phyloP scores from a whole-genome alignment of 495 filamentous ascomycete species.

The Aspergillus sparsus region DNA sequence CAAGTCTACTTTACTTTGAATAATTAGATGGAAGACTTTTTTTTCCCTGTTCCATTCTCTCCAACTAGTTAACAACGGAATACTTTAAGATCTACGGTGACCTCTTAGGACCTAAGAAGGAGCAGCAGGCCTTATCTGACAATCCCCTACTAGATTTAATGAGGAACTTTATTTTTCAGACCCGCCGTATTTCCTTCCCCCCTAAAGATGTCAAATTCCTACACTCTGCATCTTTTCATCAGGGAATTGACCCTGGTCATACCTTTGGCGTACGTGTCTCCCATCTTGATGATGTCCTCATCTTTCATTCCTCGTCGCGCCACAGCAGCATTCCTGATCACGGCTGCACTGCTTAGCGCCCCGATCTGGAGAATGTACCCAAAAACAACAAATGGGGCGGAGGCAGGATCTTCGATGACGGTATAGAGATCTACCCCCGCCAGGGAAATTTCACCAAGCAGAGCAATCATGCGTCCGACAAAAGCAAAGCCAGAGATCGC shows the following conservation, averaged over 20 bases:
- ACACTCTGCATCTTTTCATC: not conserved
- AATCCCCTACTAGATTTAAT: too few species aligned
- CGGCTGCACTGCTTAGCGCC: not conserved
- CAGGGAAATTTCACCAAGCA: not conserved
- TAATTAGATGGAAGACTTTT: too few species aligned
- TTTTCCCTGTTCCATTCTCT: too few species aligned
- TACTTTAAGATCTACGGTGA: too few species aligned
- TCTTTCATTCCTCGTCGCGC: not conserved
- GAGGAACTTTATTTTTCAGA: too few species aligned
- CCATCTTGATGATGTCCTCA: not conserved
- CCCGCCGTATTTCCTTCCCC: too few species aligned
- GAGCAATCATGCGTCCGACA: not conserved
- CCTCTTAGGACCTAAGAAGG: too few species aligned
- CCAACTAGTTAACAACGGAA: too few species aligned
- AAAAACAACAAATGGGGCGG: not conserved
- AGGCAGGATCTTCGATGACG: not conserved
- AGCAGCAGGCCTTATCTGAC: too few species aligned
- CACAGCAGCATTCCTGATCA: not conserved
- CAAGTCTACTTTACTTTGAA: too few species aligned
- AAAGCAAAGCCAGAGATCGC: not conserved
- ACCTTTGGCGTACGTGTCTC: not conserved
- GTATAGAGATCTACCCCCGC: not conserved
- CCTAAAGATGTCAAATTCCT: too few species aligned
- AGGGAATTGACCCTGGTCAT: not conserved
- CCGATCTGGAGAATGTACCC: not conserved